Percentiles rank a stretch among this genome's conserved stretches.
Conservation (phyloP, 2,329 filamentous ascomycete species). For the Venturia nashicola region DNA sequence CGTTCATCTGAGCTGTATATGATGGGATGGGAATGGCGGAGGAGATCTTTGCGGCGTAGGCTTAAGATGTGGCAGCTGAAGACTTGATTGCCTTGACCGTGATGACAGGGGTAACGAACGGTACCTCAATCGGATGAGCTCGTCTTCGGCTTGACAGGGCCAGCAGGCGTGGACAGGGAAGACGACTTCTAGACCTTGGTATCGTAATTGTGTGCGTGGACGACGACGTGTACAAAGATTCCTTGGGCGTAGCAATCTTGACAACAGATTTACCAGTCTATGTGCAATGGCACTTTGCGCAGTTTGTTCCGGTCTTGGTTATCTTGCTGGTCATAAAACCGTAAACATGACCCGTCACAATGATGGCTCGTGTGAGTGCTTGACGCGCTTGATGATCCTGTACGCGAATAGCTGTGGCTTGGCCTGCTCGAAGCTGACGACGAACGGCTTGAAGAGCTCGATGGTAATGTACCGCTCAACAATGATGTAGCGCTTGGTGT, state of each 20-base stretch:
- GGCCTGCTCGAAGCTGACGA: neutral
- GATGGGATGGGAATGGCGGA: neutral
- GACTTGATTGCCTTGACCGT: neutral
- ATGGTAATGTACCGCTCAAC: neutral
- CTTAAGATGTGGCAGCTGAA: neutral
- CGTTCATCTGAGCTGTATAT: neutral
- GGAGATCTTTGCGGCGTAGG: neutral
- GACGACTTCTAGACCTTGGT: neutral
- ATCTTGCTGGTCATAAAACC: conserved; percentile 6
- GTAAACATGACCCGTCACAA: conserved; percentile 4
- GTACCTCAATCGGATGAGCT: neutral
- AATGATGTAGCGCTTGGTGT: neutral
- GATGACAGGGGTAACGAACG: neutral
- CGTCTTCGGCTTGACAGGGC: neutral
- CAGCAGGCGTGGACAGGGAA: neutral
- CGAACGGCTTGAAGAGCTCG: neutral
- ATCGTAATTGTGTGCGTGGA: neutral
- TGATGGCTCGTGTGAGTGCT: neutral
- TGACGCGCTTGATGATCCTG: neutral
- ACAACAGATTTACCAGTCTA: neutral
- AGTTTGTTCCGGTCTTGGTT: conserved; percentile 2
- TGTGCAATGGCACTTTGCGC: conserved; percentile 8
- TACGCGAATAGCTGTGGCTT: neutral
- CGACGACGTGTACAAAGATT: neutral
- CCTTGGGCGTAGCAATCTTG: neutral